phyloP scores from a whole-genome alignment of 2,329 filamentous ascomycete genomes.

The Elsinoe batatas region DNA sequence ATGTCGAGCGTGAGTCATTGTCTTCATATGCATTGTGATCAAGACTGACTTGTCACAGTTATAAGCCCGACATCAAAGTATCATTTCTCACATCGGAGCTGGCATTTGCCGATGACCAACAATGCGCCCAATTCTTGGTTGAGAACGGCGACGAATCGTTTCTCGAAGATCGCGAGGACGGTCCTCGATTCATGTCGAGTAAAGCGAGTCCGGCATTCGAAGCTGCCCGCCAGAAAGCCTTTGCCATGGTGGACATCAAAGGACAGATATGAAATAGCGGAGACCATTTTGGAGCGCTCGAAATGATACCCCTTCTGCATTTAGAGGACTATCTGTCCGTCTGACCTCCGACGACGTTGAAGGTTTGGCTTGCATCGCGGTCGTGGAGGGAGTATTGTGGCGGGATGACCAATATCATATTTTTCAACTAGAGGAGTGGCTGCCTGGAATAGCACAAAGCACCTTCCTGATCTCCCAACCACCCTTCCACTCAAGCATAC shows the following conservation, averaged over 20 bases:
- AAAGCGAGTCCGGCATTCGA: constrained; percentile 70
- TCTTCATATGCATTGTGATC: not conserved
- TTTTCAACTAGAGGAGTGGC: too few relatives aligned
- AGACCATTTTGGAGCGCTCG: not conserved
- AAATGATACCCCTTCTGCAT: not conserved
- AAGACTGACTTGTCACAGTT: constrained; percentile 45
- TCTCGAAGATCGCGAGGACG: constrained; percentile 65
- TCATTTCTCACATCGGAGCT: constrained; percentile 93
- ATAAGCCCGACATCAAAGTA: constrained; percentile 81
- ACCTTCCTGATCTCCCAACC: too few relatives aligned
- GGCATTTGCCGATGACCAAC: constrained; percentile 71
- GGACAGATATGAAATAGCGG: constrained; percentile 67
- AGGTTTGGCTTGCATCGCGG: too few relatives aligned
- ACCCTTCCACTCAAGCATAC: too few relatives aligned
- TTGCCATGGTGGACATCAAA: constrained; percentile 89
- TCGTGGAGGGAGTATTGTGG: too few relatives aligned
- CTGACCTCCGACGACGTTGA: too few relatives aligned
- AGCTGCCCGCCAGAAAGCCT: constrained; percentile 59
- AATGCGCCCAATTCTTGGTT: constrained; percentile 76
- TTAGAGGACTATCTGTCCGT: not conserved
- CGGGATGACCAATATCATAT: too few relatives aligned
- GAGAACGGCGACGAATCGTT: constrained; percentile 66
- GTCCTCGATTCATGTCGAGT: constrained; percentile 55
- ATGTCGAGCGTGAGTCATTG: constrained; percentile 76
- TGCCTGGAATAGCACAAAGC: too few relatives aligned